Evolutionary conservation across 2,329 filamentous ascomycete genomes (phyloP), one percentile per base, ranked within the genome.

Genomic region (Penicillium fuscoglaucum): DNA sequence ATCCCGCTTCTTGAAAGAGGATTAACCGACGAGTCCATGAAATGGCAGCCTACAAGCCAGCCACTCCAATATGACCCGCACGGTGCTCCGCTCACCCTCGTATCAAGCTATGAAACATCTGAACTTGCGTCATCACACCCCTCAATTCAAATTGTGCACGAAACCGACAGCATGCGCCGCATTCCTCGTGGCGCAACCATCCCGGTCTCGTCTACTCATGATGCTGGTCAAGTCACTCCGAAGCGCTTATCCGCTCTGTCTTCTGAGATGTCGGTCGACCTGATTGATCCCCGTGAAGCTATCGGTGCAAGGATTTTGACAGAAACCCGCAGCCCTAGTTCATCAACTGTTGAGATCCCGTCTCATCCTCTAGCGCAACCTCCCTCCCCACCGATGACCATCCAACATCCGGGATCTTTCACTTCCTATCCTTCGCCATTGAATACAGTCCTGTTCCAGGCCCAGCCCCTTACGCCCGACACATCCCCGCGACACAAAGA

Each of bases 1-100:
- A 86, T 88, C 35, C 90, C 91, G 4, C 81, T 95, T 8, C 81
- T 96, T 13, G 88, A 93, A 60, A 84, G 89, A 50, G 89, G 83
- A 7, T 61, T 78, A 47, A 72, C 70, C 33, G 73, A 82, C 49
- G 77, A 81, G 17, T 79, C 79, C 2, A 81, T 82, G 78, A 80
- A 78, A 60, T 78, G 77, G n/a, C 78, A 77, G 7, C 70, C 70
- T 24, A 43, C 59, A 6, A 63, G 45, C 29, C 61, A 60, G 8
- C 52, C 55, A 50, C 63, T 66, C n/a, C 55, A 61, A 31, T 54
- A 59, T 10, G 63, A 66, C 29, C 35, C 60, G 13, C 65, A 72
- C 47, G 68, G 55, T 12, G 39, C 64, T 15, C 65, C 69, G 35
- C 69, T 71, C 47, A 73, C 65, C 50, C 62, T 66, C 10, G 65